phyloP scores from a whole-genome alignment of 225 moss, liverwort and hornwort genomes.

The Marchantia paleacea region DNA sequence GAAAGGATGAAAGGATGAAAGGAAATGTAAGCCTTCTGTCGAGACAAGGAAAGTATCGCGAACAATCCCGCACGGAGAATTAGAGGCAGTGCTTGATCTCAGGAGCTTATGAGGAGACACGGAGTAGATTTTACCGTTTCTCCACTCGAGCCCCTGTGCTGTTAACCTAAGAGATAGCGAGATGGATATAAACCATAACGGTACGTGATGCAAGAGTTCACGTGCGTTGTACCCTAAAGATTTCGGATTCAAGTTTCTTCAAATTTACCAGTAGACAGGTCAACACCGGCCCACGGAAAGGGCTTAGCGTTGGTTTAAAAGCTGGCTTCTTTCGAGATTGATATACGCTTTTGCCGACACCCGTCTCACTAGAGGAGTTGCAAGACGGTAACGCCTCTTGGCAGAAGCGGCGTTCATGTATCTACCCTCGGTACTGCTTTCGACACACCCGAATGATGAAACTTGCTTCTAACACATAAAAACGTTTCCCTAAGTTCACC shows the following conservation, averaged over 20 bases:
- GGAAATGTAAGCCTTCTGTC: constrained; percentile 2
- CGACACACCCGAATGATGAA: too few species aligned
- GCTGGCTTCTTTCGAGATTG: neutral
- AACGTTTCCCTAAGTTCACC: too few species aligned
- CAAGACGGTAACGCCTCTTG: constrained; percentile 23
- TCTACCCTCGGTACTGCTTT: too few species aligned
- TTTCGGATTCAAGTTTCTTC: too few species aligned
- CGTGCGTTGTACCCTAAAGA: too few species aligned
- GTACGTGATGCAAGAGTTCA: too few species aligned
- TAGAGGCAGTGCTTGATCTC: constrained; percentile 1
- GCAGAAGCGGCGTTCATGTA: neutral
- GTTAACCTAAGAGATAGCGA: neutral
- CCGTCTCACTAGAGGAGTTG: constrained; percentile 3
- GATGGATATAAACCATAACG: too few species aligned
- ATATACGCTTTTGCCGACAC: constrained; percentile 20
- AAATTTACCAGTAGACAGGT: constrained; percentile 26
- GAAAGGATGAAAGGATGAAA: neutral
- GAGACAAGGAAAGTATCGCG: constrained; percentile 13
- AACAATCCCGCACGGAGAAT: constrained; percentile 18
- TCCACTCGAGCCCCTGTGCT: constrained; percentile 10
- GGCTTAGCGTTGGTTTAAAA: constrained; percentile 15
- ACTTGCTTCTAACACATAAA: too few species aligned
- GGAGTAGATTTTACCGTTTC: constrained; percentile 5
- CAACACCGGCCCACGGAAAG: constrained; percentile 18
- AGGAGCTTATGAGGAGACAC: constrained; percentile 3